Evolutionary conservation across 2,329 filamentous ascomycete species (phyloP), one percentile per base, ranked within the genome.

Genomic region (Curvularia hawaiiensis): DNA sequence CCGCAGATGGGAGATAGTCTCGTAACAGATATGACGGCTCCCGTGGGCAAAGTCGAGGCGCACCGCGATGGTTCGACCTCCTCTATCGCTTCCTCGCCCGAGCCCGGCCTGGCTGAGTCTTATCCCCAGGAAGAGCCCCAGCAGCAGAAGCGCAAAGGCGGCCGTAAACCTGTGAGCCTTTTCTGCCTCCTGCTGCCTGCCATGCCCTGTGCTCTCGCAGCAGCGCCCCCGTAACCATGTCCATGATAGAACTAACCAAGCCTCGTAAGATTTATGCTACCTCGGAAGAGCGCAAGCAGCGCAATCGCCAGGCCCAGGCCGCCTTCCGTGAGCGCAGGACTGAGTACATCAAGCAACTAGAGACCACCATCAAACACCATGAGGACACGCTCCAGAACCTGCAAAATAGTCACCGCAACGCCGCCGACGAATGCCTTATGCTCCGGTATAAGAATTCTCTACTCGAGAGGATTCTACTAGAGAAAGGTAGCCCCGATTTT

Each of bases 301-400:
- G 95, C 65, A 99, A 99, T 75, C 85, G 95, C 68, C 95, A 98
- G 81, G 95, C 95, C 47, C 95, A 99, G 79, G 95, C 95, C 54
- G 95, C 95, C 56, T 99, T 99, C 73, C 89, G 95, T 68, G 95
- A 99, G 80, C 90, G 95, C 65, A 89, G 95, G 58, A 98, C 94
- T 54, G 95, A 99, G 82, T 99, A 99, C 78, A 99, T 99, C 81
- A 98, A 98, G 81, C 95, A 99, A 78, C 85, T 99, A 26, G 95
- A 99, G 80, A 92, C 94, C 69, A 96, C 93, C 54, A 98, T 99
- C 78, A 94, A 95, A 73, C 91, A 95, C 68, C 94, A 98, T 83
- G 95, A 99, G 79, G 92, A 96, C 70, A 94, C 92, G 69, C 83
- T 98, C 55, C 91, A 96, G 69, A 96, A 88, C 71, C 84, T 99